These are phyloP conservation scores for Bipolaris gigantea DNA, from an alignment of 2,329 filamentous ascomycete species.

Conservation along the genomic window DNA sequence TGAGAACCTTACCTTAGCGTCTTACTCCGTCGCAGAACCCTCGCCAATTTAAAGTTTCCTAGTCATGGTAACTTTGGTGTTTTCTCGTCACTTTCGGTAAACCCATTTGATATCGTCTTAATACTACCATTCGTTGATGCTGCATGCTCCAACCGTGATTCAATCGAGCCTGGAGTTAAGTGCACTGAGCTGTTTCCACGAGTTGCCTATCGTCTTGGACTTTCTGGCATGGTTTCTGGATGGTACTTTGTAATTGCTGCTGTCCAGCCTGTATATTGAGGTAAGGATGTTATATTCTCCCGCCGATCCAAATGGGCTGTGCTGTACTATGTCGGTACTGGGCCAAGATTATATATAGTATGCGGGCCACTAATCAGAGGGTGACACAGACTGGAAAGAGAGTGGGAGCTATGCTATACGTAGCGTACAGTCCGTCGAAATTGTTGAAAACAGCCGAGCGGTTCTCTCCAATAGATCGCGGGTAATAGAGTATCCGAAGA, in stretches of 20 bases:
- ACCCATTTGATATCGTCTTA: constrained; percentile 20
- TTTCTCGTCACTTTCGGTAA: constrained; percentile 22
- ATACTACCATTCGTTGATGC: constrained; percentile 25
- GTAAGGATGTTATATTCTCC: background rate
- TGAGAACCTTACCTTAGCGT: no score
- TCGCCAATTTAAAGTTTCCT: constrained; percentile 23
- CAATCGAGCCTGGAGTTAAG: constrained; percentile 16
- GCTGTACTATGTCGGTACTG: background rate
- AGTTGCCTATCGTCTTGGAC: constrained; percentile 22
- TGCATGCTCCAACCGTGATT: constrained; percentile 17
- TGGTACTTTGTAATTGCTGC: constrained; percentile 26
- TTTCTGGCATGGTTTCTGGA: constrained; percentile 18
- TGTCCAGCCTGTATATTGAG: constrained; percentile 14
- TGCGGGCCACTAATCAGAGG: no score
- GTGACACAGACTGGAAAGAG: no score
- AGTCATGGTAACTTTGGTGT: constrained; percentile 21
- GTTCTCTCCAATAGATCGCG: no score
- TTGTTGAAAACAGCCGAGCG: no score
- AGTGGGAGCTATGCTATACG: no score
- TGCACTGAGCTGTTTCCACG: constrained; percentile 19
- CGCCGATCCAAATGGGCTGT: background rate
- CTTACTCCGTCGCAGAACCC: constrained; percentile 14
- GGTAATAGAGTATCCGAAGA: background rate
- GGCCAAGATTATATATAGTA: no score
- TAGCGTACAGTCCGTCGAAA: no score